Base-by-base conservation (phyloP, 2,329 filamentous ascomycete genomes). In the Fusarium sp. region DNA sequence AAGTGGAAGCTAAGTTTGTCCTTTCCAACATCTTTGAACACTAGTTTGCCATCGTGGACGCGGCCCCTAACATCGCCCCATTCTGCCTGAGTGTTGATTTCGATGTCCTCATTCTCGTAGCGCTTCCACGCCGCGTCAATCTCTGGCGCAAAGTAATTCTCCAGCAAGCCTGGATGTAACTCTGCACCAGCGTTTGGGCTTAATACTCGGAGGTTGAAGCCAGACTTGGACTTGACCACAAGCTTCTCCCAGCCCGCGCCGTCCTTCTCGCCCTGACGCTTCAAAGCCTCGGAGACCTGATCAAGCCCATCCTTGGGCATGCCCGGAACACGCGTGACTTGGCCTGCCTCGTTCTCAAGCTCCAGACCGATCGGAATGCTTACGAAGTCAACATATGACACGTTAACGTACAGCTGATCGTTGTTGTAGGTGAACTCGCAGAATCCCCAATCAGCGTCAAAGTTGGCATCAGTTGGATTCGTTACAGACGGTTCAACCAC, bases 341-440 rank as follows among this genome's bases (percentile, higher is more conserved):
- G 72, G 50, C 87, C 88, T 50, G 81, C 79, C 26, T 83, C 83
- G 68, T 86, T 87, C 62, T 82, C 81, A 51, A 92, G 85, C 68
- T 82, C 79, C 72, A 92, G 85, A 3, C 88, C 87, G 58, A 92
- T 87, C n/a, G 92, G 91, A 74, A 92, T 79, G 75, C 85, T 84
- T 70, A 94, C 88, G 81, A 95, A 95, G 83, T 95, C 93, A 60
- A 95, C 93, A 79, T 92, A 92, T 70, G 87, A 90, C 76, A 95
- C 91, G 75, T 93, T 93, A 75, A 89, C 90, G 78, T 89, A 93
- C 10, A 93, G 82, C 80, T 92, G 86, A 38, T 80, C 77, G 41
- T 81, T 76, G 80, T 92, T 92, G 82, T 88, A 92, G 22, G 91
- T 92, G 76, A 93, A 91, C 81, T 94, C 92, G 83, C 87, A 90